These are phyloP conservation scores for Letharia columbiana DNA, from an alignment of 495 filamentous ascomycete species.

Conservation along the genomic window DNA sequence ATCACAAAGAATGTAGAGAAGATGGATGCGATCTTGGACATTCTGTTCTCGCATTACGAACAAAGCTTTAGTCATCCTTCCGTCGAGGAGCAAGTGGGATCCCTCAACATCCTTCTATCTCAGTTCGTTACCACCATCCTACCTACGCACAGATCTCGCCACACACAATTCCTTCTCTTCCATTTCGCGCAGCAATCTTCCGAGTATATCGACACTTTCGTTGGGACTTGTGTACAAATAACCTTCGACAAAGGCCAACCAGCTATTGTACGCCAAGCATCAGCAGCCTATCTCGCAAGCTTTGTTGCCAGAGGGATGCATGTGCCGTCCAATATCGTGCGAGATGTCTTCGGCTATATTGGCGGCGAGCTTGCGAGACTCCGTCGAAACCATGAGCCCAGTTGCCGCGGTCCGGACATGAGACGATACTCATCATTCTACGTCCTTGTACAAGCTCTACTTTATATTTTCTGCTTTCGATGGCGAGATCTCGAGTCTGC, in stretches of 20 bases:
- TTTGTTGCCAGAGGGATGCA: constrained; percentile 83
- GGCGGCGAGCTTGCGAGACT: constrained; percentile 62
- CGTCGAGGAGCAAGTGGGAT: constrained; percentile 38
- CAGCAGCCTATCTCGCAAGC: constrained; percentile 86
- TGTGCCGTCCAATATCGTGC: constrained; percentile 64
- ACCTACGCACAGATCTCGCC: constrained; percentile 77
- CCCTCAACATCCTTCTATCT: constrained; percentile 64
- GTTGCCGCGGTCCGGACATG: constrained; percentile 75
- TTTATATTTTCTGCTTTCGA: constrained; percentile 97
- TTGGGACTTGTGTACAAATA: constrained; percentile 65
- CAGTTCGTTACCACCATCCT: constrained; percentile 81
- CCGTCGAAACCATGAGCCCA: constrained; percentile 51
- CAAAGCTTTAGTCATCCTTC: constrained; percentile 52
- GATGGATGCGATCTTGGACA: constrained; percentile 85
- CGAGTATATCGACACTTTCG: constrained; percentile 67
- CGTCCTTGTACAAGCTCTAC: constrained; percentile 72
- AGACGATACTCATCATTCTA: constrained; percentile 79
- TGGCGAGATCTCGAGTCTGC: constrained; percentile 79
- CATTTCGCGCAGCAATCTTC: constrained; percentile 78
- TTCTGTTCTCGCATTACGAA: constrained; percentile 74
- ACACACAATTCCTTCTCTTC: constrained; percentile 87
- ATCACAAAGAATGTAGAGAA: constrained; percentile 78
- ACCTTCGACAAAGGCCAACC: constrained; percentile 54
- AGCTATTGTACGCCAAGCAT: constrained; percentile 64
- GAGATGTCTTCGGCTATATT: constrained; percentile 67